Base-by-base conservation (phyloP, 2,329 filamentous ascomycete species). In the Coniochaeta sp. region DNA sequence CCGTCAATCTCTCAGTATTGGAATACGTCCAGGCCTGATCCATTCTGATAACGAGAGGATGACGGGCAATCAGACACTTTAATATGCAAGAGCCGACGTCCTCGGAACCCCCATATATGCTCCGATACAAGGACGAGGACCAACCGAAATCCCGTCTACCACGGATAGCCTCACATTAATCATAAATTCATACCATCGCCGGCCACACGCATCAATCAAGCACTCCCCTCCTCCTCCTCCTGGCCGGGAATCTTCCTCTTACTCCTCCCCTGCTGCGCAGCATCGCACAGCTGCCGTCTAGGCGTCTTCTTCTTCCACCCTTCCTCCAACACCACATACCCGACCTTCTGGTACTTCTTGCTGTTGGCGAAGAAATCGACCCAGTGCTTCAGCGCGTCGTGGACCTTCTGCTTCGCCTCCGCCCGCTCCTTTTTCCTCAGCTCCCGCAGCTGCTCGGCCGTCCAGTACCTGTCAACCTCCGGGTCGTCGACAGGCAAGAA, bases 301-400 rank as follows among this genome's bases (percentile, higher is more conserved):
- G 81, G 81, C 69, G 76, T 71, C 60, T 79, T 81, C 62, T 86
- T 77, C 64, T 85, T 75, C 73, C 83, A 86, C 20, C 69, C 75
- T 22, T 72, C 74, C 53, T 81, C 77, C 54, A 82, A 75, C 66
- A 82, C 77, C 13, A 97, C 81, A 65, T 77, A 81, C 3, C 94
- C 94, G 4, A 95, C 87, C 69, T 82, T 81, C 56, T 82, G 81
- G 70, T 97, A 97, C 72, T 89, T 90, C 63, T 85, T 80, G 65
- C 83, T 88, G 52, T 86, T 87, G 53, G 70, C 76, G 63, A 96
- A 97, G 71, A 97, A 90, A 49, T 79, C 75, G 54, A 86, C 83
- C 94, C 91, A 97, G 68, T 92, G 85, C 65, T 79, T 74, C 52
- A 99, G 74, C 12, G 82, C 81, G 20, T 83, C 79, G 54, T 81